These are phyloP conservation scores for Ilyonectria destructans DNA, from an alignment of 2,329 filamentous ascomycete genomes.

Conservation along the genomic window DNA sequence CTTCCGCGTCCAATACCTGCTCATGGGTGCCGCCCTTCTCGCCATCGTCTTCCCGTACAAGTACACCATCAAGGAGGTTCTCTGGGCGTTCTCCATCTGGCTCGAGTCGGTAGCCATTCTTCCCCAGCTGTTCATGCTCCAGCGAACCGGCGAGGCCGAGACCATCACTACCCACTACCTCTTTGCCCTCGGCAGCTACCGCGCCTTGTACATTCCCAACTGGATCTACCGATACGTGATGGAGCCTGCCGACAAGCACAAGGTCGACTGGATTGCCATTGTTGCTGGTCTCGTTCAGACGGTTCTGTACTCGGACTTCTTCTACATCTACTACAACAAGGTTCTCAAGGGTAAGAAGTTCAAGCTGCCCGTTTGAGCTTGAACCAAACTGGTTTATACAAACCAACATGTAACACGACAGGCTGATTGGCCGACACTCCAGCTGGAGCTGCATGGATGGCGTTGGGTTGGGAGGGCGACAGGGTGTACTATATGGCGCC, in stretches of 20 bases:
- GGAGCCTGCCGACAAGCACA: constrained; percentile 74
- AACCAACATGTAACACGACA: background rate
- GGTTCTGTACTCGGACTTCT: constrained; percentile 97
- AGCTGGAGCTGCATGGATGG: constrained; percentile 51
- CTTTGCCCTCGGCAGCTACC: constrained; percentile 92
- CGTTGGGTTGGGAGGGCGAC: constrained; percentile 51
- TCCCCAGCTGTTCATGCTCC: constrained; percentile 97
- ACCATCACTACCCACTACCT: constrained; percentile 99
- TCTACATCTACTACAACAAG: constrained; percentile 99
- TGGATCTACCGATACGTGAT: constrained; percentile 94
- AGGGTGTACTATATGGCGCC: constrained; percentile 50
- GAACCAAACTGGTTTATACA: background rate
- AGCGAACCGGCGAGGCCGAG: constrained; percentile 97
- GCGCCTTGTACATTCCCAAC: constrained; percentile 97
- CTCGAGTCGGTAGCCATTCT: constrained; percentile 96
- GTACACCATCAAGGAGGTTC: constrained; percentile 87
- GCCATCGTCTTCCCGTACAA: constrained; percentile 88
- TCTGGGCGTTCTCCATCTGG: constrained; percentile 99
- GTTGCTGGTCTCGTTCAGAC: constrained; percentile 94
- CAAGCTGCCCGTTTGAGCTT: constrained; percentile 81
- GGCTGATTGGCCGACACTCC: constrained; percentile 19
- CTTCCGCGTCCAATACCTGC: constrained; percentile 95
- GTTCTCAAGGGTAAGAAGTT: constrained; percentile 92
- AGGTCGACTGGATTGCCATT: constrained; percentile 88
- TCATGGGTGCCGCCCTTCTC: constrained; percentile 84